These are phyloP conservation scores for Pseudocercospora cruenta DNA, from an alignment of 2,329 filamentous ascomycete genomes.

Conservation along the genomic window DNA sequence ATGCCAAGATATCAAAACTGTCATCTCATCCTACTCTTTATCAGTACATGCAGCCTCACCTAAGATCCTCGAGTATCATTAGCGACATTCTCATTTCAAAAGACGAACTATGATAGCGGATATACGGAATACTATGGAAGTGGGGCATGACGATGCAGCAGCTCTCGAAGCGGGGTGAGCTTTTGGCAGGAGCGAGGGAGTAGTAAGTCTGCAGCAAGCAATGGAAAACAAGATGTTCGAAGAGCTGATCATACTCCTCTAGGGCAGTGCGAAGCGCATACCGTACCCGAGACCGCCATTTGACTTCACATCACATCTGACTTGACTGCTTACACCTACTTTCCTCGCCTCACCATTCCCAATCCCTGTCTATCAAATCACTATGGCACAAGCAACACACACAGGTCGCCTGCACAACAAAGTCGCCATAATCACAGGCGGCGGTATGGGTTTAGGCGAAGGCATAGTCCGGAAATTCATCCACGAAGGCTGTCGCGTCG, in stretches of 20 bases:
- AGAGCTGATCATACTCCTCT: background rate
- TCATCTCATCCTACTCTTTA: background rate
- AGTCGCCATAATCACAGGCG: constrained; percentile 35
- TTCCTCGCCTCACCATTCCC: background rate
- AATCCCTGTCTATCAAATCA: background rate
- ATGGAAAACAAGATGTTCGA: background rate
- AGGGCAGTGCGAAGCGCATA: background rate
- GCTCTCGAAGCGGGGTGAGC: background rate
- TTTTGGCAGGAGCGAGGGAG: background rate
- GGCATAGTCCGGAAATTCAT: constrained; percentile 38
- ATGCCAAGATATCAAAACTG: background rate
- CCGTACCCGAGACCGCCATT: background rate
- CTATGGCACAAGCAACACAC: background rate
- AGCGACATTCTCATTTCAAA: background rate
- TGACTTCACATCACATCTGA: background rate
- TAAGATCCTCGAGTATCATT: background rate
- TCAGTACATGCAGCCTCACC: background rate
- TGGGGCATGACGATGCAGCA: background rate
- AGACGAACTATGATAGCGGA: background rate
- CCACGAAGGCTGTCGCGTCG: constrained; percentile 35
- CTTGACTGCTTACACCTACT: background rate
- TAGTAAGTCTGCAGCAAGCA: background rate
- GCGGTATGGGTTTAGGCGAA: constrained; percentile 37
- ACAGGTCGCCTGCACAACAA: constrained; percentile 24
- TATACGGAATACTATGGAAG: background rate